A percentile compares a stretch with the other conserved stretches of the same genome.
phyloP scores from a whole-genome alignment of 1,284 basidiomycete species.

The Rhodotorula sp. region DNA sequence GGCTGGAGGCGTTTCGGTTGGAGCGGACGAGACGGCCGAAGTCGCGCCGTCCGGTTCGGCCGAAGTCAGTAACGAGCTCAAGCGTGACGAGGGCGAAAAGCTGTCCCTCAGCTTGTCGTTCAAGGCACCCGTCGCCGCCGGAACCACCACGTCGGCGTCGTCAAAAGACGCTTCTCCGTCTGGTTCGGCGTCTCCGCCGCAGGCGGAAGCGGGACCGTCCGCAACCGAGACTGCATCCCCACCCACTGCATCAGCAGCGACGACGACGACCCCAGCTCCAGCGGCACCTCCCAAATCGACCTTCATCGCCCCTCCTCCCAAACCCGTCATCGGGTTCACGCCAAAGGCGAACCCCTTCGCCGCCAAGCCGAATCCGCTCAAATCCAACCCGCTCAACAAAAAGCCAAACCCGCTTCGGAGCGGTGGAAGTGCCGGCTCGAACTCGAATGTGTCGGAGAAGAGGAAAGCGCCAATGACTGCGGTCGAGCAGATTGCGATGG shows the following conservation, averaged over 20 bases:
- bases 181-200: conserved; percentile 12
- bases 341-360: conserved; percentile 57
- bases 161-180: conserved; percentile 43
- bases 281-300: conserved; percentile 41
- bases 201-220: conserved; percentile 40
- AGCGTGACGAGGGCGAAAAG: conserved; percentile 42
- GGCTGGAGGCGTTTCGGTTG: background rate
- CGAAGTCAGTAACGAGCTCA: conserved; percentile 54
- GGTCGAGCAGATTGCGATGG: conserved; percentile 77
- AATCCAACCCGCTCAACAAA: conserved; percentile 57
- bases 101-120: conserved; percentile 50
- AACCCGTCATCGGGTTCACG: conserved; percentile 68
- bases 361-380: conserved; percentile 31
- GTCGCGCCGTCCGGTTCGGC: conserved; percentile 38
- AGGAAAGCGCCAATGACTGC: conserved; percentile 63
- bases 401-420: conserved; percentile 43
- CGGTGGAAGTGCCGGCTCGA: conserved; percentile 48
- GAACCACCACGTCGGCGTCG: conserved; percentile 26
- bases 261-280: background rate
- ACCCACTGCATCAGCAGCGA: conserved; percentile 15
- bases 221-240: conserved; percentile 16
- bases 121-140: conserved; percentile 48
- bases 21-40: conserved; percentile 14
- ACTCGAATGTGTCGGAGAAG: conserved; percentile 55
- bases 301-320: conserved; percentile 53